Conservation (phyloP, 2,329 filamentous ascomycete genomes). For the Phaeoacremonium minimum region DNA sequence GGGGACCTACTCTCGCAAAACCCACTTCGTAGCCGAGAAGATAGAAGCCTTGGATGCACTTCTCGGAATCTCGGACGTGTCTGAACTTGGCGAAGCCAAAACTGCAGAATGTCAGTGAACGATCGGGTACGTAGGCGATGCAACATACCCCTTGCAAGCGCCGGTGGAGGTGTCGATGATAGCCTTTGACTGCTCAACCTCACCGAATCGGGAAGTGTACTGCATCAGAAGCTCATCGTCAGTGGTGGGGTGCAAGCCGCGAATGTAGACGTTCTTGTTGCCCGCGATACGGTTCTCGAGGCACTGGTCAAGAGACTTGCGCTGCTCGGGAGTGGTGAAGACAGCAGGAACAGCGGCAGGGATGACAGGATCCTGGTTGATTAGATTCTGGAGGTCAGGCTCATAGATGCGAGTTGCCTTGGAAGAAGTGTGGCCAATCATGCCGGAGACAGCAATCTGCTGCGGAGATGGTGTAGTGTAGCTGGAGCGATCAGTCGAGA, state of each 20-base stretch:
- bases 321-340: conserved; percentile 77
- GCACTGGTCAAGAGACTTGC: conserved; percentile 89
- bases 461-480: conserved; percentile 66
- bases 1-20: conserved; percentile 73
- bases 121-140: background rate
- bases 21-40: conserved; percentile 95
- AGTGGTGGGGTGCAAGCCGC: conserved; percentile 90
- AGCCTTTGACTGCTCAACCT: conserved; percentile 94
- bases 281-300: conserved; percentile 86
- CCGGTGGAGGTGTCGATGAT: conserved; percentile 94
- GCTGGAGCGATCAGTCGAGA: conserved; percentile 54
- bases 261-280: conserved; percentile 97
- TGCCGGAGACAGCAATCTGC: conserved; percentile 40
- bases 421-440: conserved; percentile 30
- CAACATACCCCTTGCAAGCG: conserved; percentile 85
- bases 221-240: conserved; percentile 82
- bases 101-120: conserved; percentile 43
- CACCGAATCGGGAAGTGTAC: conserved; percentile 84
- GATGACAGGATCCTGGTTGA: conserved; percentile 74
- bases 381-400: conserved; percentile 56
- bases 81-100: conserved; percentile 98
- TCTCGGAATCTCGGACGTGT: conserved; percentile 82
- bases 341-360: conserved; percentile 87
- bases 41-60: conserved; percentile 94
- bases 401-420: conserved; percentile 39